These are phyloP conservation scores for Ogataea populi-albae DNA, from an alignment of 805 yeast species.

Conservation along the genomic window DNA sequence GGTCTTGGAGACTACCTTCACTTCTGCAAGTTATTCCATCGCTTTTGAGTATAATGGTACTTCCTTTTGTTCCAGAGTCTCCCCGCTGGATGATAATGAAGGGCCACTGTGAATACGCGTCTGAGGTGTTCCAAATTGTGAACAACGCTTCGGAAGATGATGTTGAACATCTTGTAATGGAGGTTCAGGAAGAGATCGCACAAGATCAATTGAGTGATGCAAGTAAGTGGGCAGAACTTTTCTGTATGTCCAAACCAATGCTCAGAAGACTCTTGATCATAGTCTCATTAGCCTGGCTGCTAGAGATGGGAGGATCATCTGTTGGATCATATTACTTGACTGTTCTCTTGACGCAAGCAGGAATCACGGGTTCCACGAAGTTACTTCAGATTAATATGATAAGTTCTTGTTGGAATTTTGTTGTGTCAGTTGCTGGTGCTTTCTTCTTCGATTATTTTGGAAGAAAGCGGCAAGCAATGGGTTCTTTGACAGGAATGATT, in stretches of 20 bases:
- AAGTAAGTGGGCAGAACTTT: conserved; percentile 26
- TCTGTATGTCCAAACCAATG: too few species aligned
- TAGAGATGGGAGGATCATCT: conserved; percentile 44
- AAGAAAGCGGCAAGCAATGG: conserved; percentile 17
- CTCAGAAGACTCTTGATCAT: conserved; percentile 37
- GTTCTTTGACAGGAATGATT: conserved; percentile 16
- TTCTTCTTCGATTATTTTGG: conserved; percentile 17
- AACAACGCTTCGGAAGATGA: conserved; percentile 29
- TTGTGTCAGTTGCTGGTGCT: conserved; percentile 20
- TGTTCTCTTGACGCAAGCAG: conserved; percentile 28
- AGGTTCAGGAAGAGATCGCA: conserved; percentile 28
- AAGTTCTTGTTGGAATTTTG: conserved; percentile 17
- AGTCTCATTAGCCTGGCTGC: conserved; percentile 28
- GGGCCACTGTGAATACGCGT: conserved; percentile 37
- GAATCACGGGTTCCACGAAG: conserved; percentile 17
- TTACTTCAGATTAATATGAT: conserved; percentile 25
- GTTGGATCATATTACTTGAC: conserved; percentile 44
- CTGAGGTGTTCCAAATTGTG: conserved; percentile 35
- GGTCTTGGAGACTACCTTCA: conserved; percentile 55
- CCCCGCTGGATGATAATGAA: conserved; percentile 37
- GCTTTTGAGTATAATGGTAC: conserved; percentile 33
- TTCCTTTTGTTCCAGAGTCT: conserved; percentile 40
- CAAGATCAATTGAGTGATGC: conserved; percentile 34
- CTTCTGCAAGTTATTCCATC: conserved; percentile 48
- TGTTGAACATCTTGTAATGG: conserved; percentile 26